Conservation (phyloP, 2,329 filamentous ascomycete genomes). For the Esteya vermicola region DNA sequence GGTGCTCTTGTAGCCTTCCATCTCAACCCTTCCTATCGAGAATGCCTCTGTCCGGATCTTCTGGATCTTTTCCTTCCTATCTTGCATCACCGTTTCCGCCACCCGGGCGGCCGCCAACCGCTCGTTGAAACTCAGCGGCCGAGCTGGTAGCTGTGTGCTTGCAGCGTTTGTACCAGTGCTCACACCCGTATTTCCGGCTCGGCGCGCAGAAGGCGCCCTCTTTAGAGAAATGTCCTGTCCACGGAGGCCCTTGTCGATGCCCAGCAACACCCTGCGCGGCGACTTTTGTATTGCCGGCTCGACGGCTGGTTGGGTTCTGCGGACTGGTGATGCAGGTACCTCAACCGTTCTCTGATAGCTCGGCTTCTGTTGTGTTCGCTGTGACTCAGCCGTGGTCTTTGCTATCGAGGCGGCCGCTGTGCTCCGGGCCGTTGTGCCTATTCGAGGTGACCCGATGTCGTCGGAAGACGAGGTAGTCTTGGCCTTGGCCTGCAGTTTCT, state of each 20-base stretch:
- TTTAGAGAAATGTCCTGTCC: slow-evolving; percentile 76
- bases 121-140: slow-evolving; percentile 62
- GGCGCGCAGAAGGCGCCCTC: slow-evolving; percentile 41
- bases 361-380: no score
- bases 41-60: slow-evolving; percentile 42
- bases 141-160: slow-evolving; percentile 9
- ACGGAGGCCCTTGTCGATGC: slow-evolving; percentile 77
- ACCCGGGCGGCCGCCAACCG: slow-evolving; percentile 58
- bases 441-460: no score
- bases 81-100: slow-evolving; percentile 35
- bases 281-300: slow-evolving; percentile 46
- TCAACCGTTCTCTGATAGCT: slow-evolving; percentile 41
- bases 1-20: slow-evolving; percentile 44
- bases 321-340: slow-evolving; percentile 64
- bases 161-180: slow-evolving; percentile 19
- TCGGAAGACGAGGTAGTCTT: no score
- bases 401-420: no score
- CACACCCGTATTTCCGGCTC: no score
- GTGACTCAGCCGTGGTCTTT: no score
- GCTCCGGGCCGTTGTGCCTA: no score
- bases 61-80: slow-evolving; percentile 37
- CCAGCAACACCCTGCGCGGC: slow-evolving; percentile 64
- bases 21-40: slow-evolving; percentile 39
- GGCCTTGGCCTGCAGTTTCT: slow-evolving; percentile 66
- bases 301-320: slow-evolving; percentile 32